phyloP scores from a whole-genome alignment of 345 rosid genomes.

The Gossypium anomalum region DNA sequence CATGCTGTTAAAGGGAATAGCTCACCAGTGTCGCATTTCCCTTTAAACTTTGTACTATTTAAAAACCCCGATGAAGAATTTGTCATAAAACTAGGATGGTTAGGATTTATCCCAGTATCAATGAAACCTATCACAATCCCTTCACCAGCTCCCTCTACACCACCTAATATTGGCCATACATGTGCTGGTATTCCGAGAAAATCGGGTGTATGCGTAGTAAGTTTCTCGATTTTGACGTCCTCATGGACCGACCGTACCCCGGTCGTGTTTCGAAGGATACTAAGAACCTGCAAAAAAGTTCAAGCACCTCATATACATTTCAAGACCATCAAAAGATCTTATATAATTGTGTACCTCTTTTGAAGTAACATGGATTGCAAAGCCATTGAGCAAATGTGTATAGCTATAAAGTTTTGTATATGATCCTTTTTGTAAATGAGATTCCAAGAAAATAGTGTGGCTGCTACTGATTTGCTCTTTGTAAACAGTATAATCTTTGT shows the following conservation, averaged over 20 bases:
- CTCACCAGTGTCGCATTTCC: constrained; percentile 35
- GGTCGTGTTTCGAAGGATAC: constrained; percentile 25
- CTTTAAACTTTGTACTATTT: constrained; percentile 29
- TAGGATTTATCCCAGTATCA: constrained; percentile 46
- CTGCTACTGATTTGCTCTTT: constrained; percentile 25
- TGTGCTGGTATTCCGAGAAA: constrained; percentile 37
- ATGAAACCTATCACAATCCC: constrained; percentile 48
- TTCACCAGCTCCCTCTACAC: constrained; percentile 32
- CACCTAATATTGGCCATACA: constrained; percentile 39
- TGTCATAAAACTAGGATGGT: constrained; percentile 41
- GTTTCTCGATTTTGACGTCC: constrained; percentile 41
- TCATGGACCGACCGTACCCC: constrained; percentile 37
- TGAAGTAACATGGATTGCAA: constrained; percentile 35
- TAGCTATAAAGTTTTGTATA: constrained; percentile 45
- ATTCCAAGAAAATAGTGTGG: constrained; percentile 31
- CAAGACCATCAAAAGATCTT: too few relatives aligned
- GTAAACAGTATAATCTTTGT: constrained; percentile 14
- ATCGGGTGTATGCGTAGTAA: constrained; percentile 39
- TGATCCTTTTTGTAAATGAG: constrained; percentile 26
- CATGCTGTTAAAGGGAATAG: constrained; percentile 35
- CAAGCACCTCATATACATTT: too few relatives aligned
- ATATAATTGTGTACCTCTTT: constrained; percentile 26
- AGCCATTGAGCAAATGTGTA: constrained; percentile 42
- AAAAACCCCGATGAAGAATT: constrained; percentile 4
- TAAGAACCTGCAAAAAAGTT: constrained; percentile 27